Conservation (phyloP, 1,139 yeast species). For the Diutina neorugosa region DNA sequence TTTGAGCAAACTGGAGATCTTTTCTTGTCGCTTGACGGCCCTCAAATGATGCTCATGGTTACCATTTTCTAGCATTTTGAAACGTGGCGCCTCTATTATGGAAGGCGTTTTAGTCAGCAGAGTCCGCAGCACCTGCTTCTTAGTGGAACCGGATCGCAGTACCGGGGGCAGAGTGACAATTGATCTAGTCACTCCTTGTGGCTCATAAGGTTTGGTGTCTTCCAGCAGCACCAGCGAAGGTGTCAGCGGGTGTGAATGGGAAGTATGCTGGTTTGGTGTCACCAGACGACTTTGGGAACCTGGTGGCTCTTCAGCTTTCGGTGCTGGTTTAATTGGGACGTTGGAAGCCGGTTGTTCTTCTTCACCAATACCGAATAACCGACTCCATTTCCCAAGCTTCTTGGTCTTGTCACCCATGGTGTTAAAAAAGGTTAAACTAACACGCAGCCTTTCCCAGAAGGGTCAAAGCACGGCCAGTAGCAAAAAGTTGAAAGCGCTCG, state of each 20-base stretch:
- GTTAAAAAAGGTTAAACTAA: not conserved
- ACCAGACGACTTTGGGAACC: not conserved
- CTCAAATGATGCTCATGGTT: constrained; percentile 69
- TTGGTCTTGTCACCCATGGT: not conserved
- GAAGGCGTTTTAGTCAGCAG: not conserved
- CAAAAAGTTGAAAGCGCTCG: not conserved
- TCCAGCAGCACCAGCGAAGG: constrained; percentile 4
- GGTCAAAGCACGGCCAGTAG: not conserved
- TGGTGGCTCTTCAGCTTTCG: not conserved
- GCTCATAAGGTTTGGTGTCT: constrained; percentile 1
- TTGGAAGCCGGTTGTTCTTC: not conserved
- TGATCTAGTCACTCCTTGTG: not conserved
- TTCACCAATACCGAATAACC: not conserved
- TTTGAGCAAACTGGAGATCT: constrained; percentile 73
- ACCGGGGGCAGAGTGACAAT: not conserved
- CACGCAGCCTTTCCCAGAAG: not conserved
- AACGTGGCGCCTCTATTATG: constrained; percentile 17
- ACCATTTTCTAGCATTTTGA: constrained; percentile 49
- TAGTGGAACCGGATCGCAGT: not conserved
- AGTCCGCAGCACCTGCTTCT: not conserved
- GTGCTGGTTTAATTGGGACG: not conserved
- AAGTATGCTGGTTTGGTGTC: not conserved
- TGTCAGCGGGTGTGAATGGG: not conserved
- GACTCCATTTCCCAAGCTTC: not conserved
- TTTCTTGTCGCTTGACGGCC: constrained; percentile 78